Evolutionary conservation across 306 rosid species (phyloP).

Genomic region (Vigna mungo): DNA sequence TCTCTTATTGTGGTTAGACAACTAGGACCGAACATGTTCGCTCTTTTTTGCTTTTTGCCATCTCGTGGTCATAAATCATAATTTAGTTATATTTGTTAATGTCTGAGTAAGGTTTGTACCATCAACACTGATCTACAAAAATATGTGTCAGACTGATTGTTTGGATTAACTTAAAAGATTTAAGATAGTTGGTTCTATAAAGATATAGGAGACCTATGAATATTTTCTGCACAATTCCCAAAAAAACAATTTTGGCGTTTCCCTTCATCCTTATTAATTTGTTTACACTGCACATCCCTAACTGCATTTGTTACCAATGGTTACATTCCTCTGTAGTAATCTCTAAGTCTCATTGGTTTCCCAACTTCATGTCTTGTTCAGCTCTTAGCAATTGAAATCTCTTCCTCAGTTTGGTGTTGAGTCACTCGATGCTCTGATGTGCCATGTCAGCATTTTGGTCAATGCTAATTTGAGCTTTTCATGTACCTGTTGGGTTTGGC

Average conservation of each 20-base stretch:
- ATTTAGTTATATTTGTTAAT: conserved; percentile 25
- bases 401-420: not conserved
- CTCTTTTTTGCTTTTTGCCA: not conserved
- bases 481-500: not conserved
- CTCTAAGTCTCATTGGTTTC: not conserved
- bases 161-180: conserved; percentile 31
- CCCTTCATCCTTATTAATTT: not conserved
- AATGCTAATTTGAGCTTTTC: not conserved
- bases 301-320: not conserved
- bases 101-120: conserved; percentile 22
- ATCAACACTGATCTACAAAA: conserved; percentile 29
- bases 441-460: not conserved
- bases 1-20: conserved; percentile 8
- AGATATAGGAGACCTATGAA: not conserved
- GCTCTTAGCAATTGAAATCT: not conserved
- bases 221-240: not conserved
- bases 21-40: not conserved
- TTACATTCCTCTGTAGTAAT: not conserved
- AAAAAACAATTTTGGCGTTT: not conserved
- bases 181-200: conserved; percentile 18
- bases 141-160: conserved; percentile 8
- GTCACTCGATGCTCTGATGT: not conserved
- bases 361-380: not conserved
- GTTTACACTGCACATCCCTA: not conserved
- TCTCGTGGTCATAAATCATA: conserved; percentile 15